Base-by-base conservation (phyloP, 2,329 filamentous ascomycete species). In the Didymella pinodella region DNA sequence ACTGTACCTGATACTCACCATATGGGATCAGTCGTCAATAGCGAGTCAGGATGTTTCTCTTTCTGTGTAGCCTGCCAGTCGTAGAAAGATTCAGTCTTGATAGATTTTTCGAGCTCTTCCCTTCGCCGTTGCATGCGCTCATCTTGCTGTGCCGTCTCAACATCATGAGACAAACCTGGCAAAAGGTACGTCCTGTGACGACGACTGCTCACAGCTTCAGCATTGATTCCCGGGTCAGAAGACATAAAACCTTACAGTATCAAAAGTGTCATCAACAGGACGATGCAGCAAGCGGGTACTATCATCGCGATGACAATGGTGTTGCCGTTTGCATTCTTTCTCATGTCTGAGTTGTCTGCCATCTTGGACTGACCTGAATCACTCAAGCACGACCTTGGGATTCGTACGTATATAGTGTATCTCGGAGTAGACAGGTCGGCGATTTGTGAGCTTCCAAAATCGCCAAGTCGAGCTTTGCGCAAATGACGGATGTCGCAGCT, bases 31-130 rank as follows among this genome's bases (percentile, higher is more conserved):
- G 59, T 54, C 12, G 66, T 50, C 22, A 70, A 51, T 8, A 59
- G 32, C 25, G 50, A 56, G 11, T 60, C 62, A 7, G 66, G 63
- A 12, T 67, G 48, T 48, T 66, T 60, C n/a, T 66, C 64, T 25
- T 66, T 67, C 40, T 71, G 69, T 11, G 62, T 63, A 14, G 60
- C 64, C 8, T 67, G 60, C 75, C 75, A 77, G n/a, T 75, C 70
- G n/a, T 68, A 61, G 36, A 72, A 77, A 8, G 66, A 49, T 47
- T 77, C 69, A 3, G 70, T 58, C 57, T 76, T 75, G 59, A 76
- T 66, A 7, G 47, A 62, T 3, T 52, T 61, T n/a, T 77, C 67
- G 8, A 77, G 67, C 34, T 68, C 71, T 12, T 67, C 66, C 38
- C 72, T 63, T 28, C 75, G 69, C 64, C 66, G 70, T 59, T 71